A percentile compares a stretch with the other conserved stretches of the same genome.
phyloP scores from a whole-genome alignment of 371 early-diverging fungal species.

The Actinomortierella ambigua region DNA sequence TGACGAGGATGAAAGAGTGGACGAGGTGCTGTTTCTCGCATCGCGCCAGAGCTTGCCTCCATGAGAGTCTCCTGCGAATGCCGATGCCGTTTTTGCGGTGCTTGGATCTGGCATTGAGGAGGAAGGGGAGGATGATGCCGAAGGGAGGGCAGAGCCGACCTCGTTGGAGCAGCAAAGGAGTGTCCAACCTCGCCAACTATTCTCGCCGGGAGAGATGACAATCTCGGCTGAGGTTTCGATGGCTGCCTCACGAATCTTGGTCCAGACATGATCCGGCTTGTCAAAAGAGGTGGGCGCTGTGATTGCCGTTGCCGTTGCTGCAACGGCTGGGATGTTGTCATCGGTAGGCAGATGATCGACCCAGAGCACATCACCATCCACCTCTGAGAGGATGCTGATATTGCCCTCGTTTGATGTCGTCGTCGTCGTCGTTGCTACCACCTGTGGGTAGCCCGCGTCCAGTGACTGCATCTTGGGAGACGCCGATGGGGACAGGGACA shows the following conservation, averaged over 20 bases:
- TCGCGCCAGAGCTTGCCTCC: background rate
- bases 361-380: no score
- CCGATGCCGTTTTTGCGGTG: background rate
- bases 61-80: background rate
- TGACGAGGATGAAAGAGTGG: background rate
- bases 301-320: no score
- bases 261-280: conserved; percentile 21
- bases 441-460: no score
- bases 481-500: no score
- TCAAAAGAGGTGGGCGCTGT: no score
- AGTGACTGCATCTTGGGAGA: no score
- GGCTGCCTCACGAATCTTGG: conserved; percentile 36
- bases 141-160: conserved; percentile 26
- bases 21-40: conserved; percentile 1
- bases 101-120: conserved; percentile 7
- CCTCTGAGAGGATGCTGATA: no score
- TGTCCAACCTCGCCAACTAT: conserved; percentile 61
- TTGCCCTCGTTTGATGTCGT: no score
- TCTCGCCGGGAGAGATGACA: conserved; percentile 66
- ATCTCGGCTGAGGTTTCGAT: conserved; percentile 53
- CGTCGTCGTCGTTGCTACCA: no score
- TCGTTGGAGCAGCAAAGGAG: conserved; percentile 51
- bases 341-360: no score
- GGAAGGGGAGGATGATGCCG: conserved; percentile 19
- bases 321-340: no score